phyloP scores from a whole-genome alignment of 1,284 basidiomycete genomes.

The Lentinula novae-zelandiae region DNA sequence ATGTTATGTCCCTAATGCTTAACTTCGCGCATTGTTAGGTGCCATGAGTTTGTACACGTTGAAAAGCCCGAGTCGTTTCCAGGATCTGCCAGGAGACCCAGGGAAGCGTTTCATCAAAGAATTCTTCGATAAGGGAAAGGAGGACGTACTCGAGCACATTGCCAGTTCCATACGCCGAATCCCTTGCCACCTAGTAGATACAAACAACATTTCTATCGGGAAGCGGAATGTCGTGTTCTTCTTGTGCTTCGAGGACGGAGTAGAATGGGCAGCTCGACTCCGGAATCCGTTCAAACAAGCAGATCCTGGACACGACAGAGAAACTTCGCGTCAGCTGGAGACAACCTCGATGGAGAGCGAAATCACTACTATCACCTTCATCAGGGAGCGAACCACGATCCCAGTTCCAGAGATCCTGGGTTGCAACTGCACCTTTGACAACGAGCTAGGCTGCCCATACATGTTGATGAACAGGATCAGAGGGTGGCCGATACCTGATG shows the following conservation, averaged over 20 bases:
- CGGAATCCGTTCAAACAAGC: conserved; percentile 2
- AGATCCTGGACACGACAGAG: background rate
- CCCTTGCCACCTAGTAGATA: background rate
- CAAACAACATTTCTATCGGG: background rate
- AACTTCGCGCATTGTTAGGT: no score
- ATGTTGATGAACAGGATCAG: conserved; percentile 14
- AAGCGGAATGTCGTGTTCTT: conserved; percentile 1
- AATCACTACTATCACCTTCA: conserved; percentile 12
- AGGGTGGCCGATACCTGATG: background rate
- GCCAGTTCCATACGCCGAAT: background rate
- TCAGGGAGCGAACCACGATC: conserved; percentile 11
- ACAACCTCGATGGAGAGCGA: conserved; percentile 1
- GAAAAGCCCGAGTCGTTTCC: conserved; percentile 2
- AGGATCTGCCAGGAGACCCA: conserved; percentile 1
- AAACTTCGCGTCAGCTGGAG: background rate
- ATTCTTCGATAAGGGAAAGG: background rate
- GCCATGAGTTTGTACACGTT: background rate
- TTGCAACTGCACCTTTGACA: conserved; percentile 6
- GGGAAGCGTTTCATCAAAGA: conserved; percentile 1
- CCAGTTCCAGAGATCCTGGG: conserved; percentile 14
- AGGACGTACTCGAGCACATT: background rate
- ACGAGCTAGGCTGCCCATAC: conserved; percentile 14
- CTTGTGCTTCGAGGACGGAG: background rate
- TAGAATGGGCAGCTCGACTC: conserved; percentile 5
- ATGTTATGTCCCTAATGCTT: no score